Evolutionary conservation across 2,329 filamentous ascomycete genomes (phyloP).

Genomic region (Colletotrichum gloeosporioides): DNA sequence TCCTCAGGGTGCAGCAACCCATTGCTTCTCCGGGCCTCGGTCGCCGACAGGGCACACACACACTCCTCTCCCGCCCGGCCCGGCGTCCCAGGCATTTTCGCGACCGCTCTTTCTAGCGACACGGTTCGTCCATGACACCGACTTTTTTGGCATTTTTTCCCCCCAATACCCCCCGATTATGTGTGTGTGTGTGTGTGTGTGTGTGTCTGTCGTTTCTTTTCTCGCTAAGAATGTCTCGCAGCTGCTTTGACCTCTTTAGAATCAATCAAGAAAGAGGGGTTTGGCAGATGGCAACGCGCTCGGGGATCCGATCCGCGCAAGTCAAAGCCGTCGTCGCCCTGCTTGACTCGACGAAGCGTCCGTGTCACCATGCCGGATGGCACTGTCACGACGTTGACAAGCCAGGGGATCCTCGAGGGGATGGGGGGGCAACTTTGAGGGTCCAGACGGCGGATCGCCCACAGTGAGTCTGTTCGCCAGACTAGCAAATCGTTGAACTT

Average conservation of each 20-base stretch:
- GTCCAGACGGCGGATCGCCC: background rate
- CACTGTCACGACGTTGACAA: constrained; percentile 14
- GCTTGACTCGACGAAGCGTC: constrained; percentile 14
- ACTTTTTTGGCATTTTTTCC: background rate
- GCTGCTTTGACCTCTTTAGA: constrained; percentile 2
- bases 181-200: background rate
- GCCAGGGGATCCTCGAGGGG: constrained; percentile 11
- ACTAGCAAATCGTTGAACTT: background rate
- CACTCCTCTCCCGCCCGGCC: background rate
- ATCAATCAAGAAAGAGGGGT: background rate
- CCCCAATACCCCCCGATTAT: background rate
- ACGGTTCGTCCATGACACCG: background rate
- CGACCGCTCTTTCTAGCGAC: background rate
- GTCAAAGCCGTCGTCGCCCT: background rate
- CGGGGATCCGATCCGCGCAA: background rate
- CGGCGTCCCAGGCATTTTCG: background rate
- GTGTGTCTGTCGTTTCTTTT: constrained; percentile 3
- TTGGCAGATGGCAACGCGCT: background rate
- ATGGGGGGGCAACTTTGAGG: background rate
- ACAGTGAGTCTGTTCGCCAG: constrained; percentile 6
- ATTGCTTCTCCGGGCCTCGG: constrained; percentile 4
- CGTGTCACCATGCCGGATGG: background rate
- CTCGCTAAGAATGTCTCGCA: constrained; percentile 9
- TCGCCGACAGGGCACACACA: background rate
- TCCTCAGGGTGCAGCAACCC: background rate